Evolutionary conservation across 805 yeast species (phyloP), one percentile per base, ranked within the genome.

Genomic region (Candida manassasensis): DNA sequence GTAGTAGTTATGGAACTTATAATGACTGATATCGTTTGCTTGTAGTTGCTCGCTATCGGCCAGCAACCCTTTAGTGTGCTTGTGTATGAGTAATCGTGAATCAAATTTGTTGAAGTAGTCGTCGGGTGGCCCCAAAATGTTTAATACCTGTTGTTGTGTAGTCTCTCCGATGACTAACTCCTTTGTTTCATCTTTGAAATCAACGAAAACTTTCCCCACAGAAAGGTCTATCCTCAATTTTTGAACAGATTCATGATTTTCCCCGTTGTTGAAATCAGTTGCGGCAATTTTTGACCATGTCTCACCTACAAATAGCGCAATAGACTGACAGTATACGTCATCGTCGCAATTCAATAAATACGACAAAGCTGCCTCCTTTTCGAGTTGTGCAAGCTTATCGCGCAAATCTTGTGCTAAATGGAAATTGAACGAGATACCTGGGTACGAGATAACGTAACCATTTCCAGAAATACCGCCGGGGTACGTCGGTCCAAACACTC

Each of bases 401-500:
- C 59, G 43, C 6, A 42, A 55, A 4, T 40, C 41, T 37, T 40
- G 50, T 29, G 45, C 21, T 7, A 63, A 44, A 21, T 49, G 50
- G 45, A 77, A 78, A 36, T 60, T 63, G 53, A 78, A 77, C 0
- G 73, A 60, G 3, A 78, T 59, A 0, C 84, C 84, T 2, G 78
- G 75, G 44, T 78, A 78, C 15, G 76, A 68, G 17, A 78, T 55
- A 8, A 65, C 52, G 44, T 77, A 78, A 14, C 50, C 42, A 10
- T 51, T 47, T 13, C 45, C 29, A 3, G 39, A 42, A 1, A 37
- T 36, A 29, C 59, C 52, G 0, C 83, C 84, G 2, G 81, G 79
- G 40, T 71, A 75, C 0, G 84, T 77, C 2, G 83, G 83, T 0
- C 84, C 84, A 48, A 78, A 74, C 2, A 69, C 59, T 47, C 68